Conservation (phyloP, 2,329 filamentous ascomycete genomes). For the Neonectria coccinea region DNA sequence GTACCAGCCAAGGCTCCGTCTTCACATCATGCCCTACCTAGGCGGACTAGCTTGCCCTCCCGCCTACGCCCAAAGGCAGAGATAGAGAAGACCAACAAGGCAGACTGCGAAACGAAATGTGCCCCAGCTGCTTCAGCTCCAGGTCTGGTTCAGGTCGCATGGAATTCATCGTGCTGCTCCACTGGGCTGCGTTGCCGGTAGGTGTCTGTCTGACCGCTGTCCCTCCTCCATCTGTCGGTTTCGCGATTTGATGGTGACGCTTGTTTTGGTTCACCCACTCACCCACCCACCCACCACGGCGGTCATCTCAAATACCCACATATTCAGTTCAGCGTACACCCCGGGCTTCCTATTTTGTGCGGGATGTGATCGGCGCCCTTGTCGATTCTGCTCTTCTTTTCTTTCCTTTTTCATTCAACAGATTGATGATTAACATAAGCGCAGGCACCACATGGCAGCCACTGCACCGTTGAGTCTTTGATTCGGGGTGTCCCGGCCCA, state of each 20-base stretch:
- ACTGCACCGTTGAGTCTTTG: slow-evolving; percentile 13
- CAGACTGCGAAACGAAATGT: slow-evolving; percentile 6
- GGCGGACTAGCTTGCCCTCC: slow-evolving; percentile 26
- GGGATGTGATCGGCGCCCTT: slow-evolving; percentile 15
- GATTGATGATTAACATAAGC: slow-evolving; percentile 6
- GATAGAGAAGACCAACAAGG: slow-evolving; percentile 17
- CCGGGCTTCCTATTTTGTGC: slow-evolving; percentile 4
- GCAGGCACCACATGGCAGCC: slow-evolving; percentile 16
- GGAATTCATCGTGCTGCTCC: slow-evolving; percentile 13
- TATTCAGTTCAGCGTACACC: slow-evolving; percentile 14
- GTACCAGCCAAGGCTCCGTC: slow-evolving; percentile 1
- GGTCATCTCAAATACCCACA: slow-evolving; percentile 1
- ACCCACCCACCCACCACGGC: slow-evolving; percentile 4
- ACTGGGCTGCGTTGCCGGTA: slow-evolving; percentile 25
- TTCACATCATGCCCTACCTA: not conserved
- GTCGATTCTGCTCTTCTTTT: slow-evolving; percentile 6
- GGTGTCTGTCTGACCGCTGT: slow-evolving; percentile 8
- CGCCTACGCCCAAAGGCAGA: slow-evolving; percentile 29
- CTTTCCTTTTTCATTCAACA: slow-evolving; percentile 16
- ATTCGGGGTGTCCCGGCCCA: slow-evolving; percentile 15
- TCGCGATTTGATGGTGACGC: slow-evolving; percentile 9
- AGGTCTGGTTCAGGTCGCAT: not conserved
- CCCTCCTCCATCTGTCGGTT: slow-evolving; percentile 4
- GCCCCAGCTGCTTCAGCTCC: not conserved
- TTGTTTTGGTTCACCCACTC: slow-evolving; percentile 3